These are phyloP conservation scores for Dendrocalamus sinicus DNA, from an alignment of 176 grass and related monocot genomes.

Conservation along the genomic window DNA sequence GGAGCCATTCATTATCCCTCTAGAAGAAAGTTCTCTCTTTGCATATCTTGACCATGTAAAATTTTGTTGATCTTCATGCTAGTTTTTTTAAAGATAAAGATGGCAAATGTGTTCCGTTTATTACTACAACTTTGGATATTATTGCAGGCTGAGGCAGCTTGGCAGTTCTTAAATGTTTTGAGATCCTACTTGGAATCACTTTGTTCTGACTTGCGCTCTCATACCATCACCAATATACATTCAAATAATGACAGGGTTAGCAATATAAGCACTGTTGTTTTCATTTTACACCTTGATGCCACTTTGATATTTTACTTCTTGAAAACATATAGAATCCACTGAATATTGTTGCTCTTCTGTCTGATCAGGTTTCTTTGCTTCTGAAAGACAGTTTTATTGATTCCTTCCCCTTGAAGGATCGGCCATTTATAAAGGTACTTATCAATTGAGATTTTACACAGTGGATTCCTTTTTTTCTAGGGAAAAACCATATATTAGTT, in stretches of 20 bases:
- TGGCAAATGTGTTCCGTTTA: neutral
- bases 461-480: neutral
- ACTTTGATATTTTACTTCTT: conserved; percentile 2
- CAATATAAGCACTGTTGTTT: conserved; percentile 32
- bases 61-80: conserved; percentile 14
- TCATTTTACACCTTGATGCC: conserved; percentile 7
- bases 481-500: neutral
- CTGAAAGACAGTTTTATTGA: conserved; percentile 98
- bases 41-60: conserved; percentile 25
- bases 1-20: neutral
- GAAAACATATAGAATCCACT: conserved; percentile 8
- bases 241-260: conserved; percentile 95
- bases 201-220: conserved; percentile 84
- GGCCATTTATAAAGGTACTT: conserved; percentile 85
- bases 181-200: conserved; percentile 85
- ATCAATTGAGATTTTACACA: conserved; percentile 14
- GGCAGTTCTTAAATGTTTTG: conserved; percentile 75
- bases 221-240: conserved; percentile 98
- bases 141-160: conserved; percentile 79
- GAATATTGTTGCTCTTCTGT: conserved; percentile 39
- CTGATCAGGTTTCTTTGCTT: conserved; percentile 85
- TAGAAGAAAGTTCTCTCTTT: neutral
- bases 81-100: conserved; percentile 22
- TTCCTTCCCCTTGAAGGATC: conserved; percentile 76
- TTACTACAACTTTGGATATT: conserved; percentile 15